Percentiles rank a stretch among this genome's conserved stretches.
Conservation (phyloP, 768 basidiomycete species). For the Serpula lacrymans region DNA sequence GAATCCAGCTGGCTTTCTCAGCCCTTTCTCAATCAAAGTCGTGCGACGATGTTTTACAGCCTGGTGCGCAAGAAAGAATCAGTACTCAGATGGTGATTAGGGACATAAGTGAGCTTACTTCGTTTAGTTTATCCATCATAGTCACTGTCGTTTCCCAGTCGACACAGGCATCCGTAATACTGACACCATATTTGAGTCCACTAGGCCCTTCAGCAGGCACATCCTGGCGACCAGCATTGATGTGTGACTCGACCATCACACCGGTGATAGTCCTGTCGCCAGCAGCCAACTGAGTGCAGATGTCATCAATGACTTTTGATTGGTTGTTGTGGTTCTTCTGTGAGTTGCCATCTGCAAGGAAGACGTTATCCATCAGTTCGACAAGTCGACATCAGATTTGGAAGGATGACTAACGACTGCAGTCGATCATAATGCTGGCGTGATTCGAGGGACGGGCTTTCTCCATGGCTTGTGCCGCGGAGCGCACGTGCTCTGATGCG, state of each 20-base stretch:
- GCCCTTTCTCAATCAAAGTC: constrained; percentile 20
- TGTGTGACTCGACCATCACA: constrained; percentile 96
- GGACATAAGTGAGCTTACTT: constrained; percentile 25
- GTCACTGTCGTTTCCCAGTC: constrained; percentile 75
- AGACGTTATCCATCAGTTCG: background rate
- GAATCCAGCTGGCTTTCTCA: constrained; percentile 25
- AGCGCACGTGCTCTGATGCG: constrained; percentile 64
- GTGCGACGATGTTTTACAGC: constrained; percentile 26
- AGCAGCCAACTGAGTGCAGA: constrained; percentile 69
- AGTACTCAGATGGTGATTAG: background rate
- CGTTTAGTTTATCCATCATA: constrained; percentile 73
- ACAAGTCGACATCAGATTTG: background rate
- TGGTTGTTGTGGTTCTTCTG: constrained; percentile 94
- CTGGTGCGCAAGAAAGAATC: background rate
- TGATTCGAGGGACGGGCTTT: constrained; percentile 53
- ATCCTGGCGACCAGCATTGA: constrained; percentile 88
- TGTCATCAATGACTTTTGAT: constrained; percentile 69
- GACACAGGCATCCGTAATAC: constrained; percentile 91
- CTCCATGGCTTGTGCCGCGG: constrained; percentile 56
- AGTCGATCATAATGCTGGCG: constrained; percentile 86
- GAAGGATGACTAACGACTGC: constrained; percentile 55
- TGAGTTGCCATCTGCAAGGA: constrained; percentile 81
- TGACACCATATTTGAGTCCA: constrained; percentile 73
- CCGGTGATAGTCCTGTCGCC: constrained; percentile 79
- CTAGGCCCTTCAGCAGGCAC: constrained; percentile 71